These are phyloP conservation scores for Scopulariopsis brevicaulis DNA, from an alignment of 2,329 filamentous ascomycete species.

Conservation along the genomic window DNA sequence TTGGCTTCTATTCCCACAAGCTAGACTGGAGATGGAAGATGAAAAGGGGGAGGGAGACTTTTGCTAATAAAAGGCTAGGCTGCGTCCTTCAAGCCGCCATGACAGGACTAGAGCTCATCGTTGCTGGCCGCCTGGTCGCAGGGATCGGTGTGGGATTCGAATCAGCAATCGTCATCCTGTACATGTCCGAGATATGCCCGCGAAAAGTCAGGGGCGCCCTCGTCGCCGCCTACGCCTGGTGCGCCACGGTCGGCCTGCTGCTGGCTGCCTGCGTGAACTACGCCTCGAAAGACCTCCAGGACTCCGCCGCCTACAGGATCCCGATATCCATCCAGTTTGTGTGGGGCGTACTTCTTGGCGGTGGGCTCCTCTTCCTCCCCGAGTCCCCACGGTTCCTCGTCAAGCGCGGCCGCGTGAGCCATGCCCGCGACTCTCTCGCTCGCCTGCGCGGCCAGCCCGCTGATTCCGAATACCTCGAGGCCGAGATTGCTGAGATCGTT, in stretches of 20 bases:
- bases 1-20: no score
- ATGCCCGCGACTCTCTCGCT: slow-evolving; percentile 50
- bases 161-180: slow-evolving; percentile 69
- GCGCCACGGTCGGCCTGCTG: slow-evolving; percentile 68
- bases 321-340: slow-evolving; percentile 70
- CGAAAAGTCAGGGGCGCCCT: slow-evolving; percentile 66
- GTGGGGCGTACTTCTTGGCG: slow-evolving; percentile 66
- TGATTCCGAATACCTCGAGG: slow-evolving; percentile 64
- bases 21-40: no score
- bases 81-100: slow-evolving; percentile 45
- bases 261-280: slow-evolving; percentile 67
- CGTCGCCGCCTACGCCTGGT: slow-evolving; percentile 77
- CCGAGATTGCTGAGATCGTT: slow-evolving; percentile 74
- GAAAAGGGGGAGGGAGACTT: no score
- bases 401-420: slow-evolving; percentile 59
- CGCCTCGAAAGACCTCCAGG: slow-evolving; percentile 47
- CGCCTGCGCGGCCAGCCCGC: slow-evolving; percentile 60
- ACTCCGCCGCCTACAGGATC: slow-evolving; percentile 65
- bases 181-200: slow-evolving; percentile 75
- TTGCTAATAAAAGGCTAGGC: no score
- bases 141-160: slow-evolving; percentile 74
- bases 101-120: slow-evolving; percentile 47
- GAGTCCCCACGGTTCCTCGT: slow-evolving; percentile 82
- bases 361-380: slow-evolving; percentile 64
- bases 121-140: slow-evolving; percentile 63